Percentiles rank a stretch among this genome's conserved stretches.
Conservation (phyloP, 352 stramenopile genomes). For the Pythium rhizo-oryzae region DNA sequence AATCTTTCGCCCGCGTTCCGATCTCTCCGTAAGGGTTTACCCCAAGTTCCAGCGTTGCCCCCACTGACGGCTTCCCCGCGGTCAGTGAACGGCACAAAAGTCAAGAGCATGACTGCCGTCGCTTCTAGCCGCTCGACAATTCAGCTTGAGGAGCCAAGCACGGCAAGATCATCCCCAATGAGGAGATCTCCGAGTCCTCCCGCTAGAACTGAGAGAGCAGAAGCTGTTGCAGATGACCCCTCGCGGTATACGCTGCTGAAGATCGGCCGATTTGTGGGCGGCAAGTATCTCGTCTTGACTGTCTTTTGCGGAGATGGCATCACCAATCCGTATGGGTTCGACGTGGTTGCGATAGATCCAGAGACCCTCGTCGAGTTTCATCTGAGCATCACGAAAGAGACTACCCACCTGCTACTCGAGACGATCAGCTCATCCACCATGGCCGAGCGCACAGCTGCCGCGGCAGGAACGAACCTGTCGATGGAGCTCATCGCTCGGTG, state of each 20-base stretch:
- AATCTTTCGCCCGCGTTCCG: conserved; percentile 65
- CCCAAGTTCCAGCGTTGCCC: conserved; percentile 62
- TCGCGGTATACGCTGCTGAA: conserved; percentile 68
- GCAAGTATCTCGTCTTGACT: conserved; percentile 65
- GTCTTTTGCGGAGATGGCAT: conserved; percentile 70
- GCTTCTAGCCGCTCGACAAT: conserved; percentile 5
- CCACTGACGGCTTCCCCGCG: conserved; percentile 44
- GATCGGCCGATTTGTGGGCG: conserved; percentile 62
- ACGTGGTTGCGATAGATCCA: conserved; percentile 57
- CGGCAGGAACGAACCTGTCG: conserved; percentile 66
- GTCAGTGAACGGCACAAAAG: background rate
- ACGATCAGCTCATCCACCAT: conserved; percentile 55
- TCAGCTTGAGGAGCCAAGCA: background rate
- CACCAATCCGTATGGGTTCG: conserved; percentile 71
- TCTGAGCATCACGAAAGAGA: conserved; percentile 60
- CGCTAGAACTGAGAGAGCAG: background rate
- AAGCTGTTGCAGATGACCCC: conserved; percentile 4
- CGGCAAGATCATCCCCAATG: background rate
- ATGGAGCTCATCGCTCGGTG: conserved; percentile 68
- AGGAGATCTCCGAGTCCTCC: conserved; percentile 6
- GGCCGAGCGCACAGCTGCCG: conserved; percentile 57
- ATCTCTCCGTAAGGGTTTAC: conserved; percentile 70
- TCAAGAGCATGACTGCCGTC: conserved; percentile 17
- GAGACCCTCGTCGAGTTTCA: conserved; percentile 53
- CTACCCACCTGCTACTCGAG: conserved; percentile 63